phyloP scores from a whole-genome alignment of 139 green algal genomes.

The Volvox reticuliferus region DNA sequence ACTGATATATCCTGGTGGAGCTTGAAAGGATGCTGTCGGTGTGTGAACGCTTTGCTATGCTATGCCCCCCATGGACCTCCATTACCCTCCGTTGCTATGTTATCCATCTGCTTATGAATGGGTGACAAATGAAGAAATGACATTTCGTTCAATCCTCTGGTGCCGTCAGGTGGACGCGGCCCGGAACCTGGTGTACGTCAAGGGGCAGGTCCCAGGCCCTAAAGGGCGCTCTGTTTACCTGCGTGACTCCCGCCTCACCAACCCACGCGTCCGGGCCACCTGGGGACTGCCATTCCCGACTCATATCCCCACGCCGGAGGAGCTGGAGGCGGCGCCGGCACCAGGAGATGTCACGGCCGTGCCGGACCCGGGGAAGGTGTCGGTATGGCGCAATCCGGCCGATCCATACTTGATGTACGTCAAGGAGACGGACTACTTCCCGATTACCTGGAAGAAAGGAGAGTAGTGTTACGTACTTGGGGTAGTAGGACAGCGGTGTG shows the following conservation, averaged over 20 bases:
- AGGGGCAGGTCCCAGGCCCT: conserved; percentile 93
- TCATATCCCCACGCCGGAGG: conserved; percentile 1
- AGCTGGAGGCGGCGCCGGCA: background rate
- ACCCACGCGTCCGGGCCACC: conserved; percentile 40
- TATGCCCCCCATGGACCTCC: too few species aligned
- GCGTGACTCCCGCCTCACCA: conserved; percentile 71
- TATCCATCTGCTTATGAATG: too few species aligned
- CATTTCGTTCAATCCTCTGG: too few species aligned
- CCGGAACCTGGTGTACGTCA: conserved; percentile 95
- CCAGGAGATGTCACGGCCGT: background rate
- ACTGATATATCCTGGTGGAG: too few species aligned
- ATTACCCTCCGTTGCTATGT: too few species aligned
- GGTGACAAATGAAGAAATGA: too few species aligned
- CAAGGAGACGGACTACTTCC: conserved; percentile 48
- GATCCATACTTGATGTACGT: conserved; percentile 45
- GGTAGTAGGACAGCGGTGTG: too few species aligned
- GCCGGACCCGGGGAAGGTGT: background rate
- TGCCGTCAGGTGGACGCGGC: conserved; percentile 89
- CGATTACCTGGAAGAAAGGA: conserved; percentile 45
- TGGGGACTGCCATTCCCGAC: conserved; percentile 69
- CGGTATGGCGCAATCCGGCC: conserved; percentile 13
- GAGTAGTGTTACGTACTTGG: background rate
- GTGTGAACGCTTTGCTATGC: too few species aligned
- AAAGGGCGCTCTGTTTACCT: conserved; percentile 87
- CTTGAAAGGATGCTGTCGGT: too few species aligned